A percentile compares a stretch with the other conserved stretches of the same genome.
Evolutionary conservation across 495 filamentous ascomycete species (phyloP).

Genomic region (Pseudomonodictys pantanalensis): DNA sequence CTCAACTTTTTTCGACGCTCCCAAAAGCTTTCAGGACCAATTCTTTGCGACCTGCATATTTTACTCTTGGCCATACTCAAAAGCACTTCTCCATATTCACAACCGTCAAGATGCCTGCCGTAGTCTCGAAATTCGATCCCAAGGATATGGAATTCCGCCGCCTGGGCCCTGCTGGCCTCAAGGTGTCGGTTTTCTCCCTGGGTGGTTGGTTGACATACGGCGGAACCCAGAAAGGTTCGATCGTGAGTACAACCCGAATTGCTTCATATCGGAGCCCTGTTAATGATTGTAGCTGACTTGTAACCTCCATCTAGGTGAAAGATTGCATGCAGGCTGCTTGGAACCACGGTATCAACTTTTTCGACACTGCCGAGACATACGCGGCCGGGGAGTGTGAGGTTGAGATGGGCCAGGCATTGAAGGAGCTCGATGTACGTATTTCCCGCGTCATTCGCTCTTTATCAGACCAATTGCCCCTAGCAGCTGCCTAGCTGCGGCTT

Average conservation of each 20-base stretch:
- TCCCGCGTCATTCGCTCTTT: too few relatives aligned
- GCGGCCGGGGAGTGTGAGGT: slow-evolving; percentile 55
- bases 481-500: too few relatives aligned
- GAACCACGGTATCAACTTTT: slow-evolving; percentile 56
- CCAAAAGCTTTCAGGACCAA: neutral
- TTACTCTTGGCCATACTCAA: too few relatives aligned
- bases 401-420: slow-evolving; percentile 58
- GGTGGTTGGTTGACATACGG: slow-evolving; percentile 39
- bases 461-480: too few relatives aligned
- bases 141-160: slow-evolving; percentile 42
- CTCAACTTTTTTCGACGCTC: too few relatives aligned
- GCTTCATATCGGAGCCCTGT: too few relatives aligned
- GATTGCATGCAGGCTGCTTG: slow-evolving; percentile 50
- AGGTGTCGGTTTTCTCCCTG: slow-evolving; percentile 44
- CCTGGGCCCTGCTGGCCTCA: slow-evolving; percentile 44
- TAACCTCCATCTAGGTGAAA: slow-evolving; percentile 44
- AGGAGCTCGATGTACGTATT: too few relatives aligned
- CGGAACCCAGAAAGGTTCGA: slow-evolving; percentile 42
- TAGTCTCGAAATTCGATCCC: slow-evolving; percentile 34
- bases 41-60: neutral
- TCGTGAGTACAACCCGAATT: too few relatives aligned
- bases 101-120: slow-evolving; percentile 22
- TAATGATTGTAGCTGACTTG: too few relatives aligned
- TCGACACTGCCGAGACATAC: slow-evolving; percentile 55
- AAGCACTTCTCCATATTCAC: neutral